Evolutionary conservation across 768 basidiomycete genomes (phyloP).

Genomic region (Trametes meyenii): DNA sequence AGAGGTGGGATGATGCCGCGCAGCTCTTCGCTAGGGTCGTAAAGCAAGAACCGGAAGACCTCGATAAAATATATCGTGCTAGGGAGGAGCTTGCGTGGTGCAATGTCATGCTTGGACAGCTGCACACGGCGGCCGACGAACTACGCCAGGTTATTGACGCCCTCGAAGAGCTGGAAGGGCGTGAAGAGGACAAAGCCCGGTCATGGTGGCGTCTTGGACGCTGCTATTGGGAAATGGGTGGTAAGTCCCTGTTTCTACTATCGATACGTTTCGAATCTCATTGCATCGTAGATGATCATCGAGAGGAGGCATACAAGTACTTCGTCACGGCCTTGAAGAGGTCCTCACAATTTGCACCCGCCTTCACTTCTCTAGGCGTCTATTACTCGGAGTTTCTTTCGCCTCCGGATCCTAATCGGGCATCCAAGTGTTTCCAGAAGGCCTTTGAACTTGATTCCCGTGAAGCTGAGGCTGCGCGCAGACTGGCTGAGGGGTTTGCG

Average conservation of each 20-base stretch:
- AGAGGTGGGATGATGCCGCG: slow-evolving; percentile 71
- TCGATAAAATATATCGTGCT: slow-evolving; percentile 58
- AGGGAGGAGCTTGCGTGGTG: slow-evolving; percentile 90
- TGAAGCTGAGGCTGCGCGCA: slow-evolving; percentile 81
- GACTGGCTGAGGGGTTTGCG: slow-evolving; percentile 87
- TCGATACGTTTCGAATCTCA: no score
- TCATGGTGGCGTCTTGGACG: slow-evolving; percentile 86
- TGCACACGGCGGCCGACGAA: slow-evolving; percentile 48
- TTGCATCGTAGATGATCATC: slow-evolving; percentile 43
- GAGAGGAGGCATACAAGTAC: slow-evolving; percentile 71
- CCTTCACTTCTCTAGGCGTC: slow-evolving; percentile 91
- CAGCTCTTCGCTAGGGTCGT: slow-evolving; percentile 62
- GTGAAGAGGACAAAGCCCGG: slow-evolving; percentile 66
- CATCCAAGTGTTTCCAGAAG: slow-evolving; percentile 96
- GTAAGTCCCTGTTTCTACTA: slow-evolving; percentile 43
- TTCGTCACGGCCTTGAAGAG: slow-evolving; percentile 83
- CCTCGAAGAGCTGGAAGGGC: slow-evolving; percentile 49
- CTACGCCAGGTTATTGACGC: slow-evolving; percentile 51
- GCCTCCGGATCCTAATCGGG: slow-evolving; percentile 81
- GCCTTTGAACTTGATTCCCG: slow-evolving; percentile 95
- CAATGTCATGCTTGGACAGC: slow-evolving; percentile 52
- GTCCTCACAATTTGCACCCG: slow-evolving; percentile 77
- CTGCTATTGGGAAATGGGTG: slow-evolving; percentile 70
- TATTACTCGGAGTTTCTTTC: slow-evolving; percentile 75
- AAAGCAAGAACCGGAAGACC: slow-evolving; percentile 47